These are phyloP conservation scores for Talinum fruticosum DNA, from an alignment of 148 eudicot species.

Conservation along the genomic window DNA sequence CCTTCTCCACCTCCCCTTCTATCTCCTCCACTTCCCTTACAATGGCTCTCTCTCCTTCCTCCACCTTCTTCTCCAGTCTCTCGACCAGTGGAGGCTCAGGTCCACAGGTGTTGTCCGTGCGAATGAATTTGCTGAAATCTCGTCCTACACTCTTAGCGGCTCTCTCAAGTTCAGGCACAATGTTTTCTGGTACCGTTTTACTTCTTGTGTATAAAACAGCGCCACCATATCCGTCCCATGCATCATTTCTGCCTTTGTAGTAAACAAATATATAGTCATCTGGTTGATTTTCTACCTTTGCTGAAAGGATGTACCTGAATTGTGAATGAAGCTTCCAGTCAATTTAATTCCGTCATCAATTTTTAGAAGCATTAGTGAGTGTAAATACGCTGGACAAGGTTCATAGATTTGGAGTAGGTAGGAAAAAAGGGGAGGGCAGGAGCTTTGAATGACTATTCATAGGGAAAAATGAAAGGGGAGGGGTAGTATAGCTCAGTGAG, in stretches of 20 bases:
- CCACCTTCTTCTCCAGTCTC: slow-evolving; percentile 88
- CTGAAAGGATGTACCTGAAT: slow-evolving; percentile 81
- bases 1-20: slow-evolving; percentile 76
- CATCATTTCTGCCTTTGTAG: slow-evolving; percentile 87
- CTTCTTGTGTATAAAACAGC: slow-evolving; percentile 88
- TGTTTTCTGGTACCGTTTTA: slow-evolving; percentile 67
- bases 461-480: background rate
- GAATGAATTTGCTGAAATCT: slow-evolving; percentile 63
- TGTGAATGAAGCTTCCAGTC: slow-evolving; percentile 5
- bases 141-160: slow-evolving; percentile 83
- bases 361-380: background rate
- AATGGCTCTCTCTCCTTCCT: slow-evolving; percentile 74
- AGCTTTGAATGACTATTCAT: background rate
- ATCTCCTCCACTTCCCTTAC: slow-evolving; percentile 75
- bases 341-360: background rate
- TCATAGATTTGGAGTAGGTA: too few species aligned
- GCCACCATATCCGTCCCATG: slow-evolving; percentile 99
- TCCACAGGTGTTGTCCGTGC: slow-evolving; percentile 83
- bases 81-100: slow-evolving; percentile 93
- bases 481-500: too few species aligned
- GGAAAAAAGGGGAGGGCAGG: background rate
- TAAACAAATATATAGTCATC: slow-evolving; percentile 92
- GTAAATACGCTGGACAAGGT: too few species aligned
- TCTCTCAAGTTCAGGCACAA: slow-evolving; percentile 63
- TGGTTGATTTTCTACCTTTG: slow-evolving; percentile 70